A percentile compares a stretch with the other conserved stretches of the same genome.
These are phyloP conservation scores for Vanderwaltozyma tropicalis DNA, from an alignment of 805 yeast species.

Conservation along the genomic window DNA sequence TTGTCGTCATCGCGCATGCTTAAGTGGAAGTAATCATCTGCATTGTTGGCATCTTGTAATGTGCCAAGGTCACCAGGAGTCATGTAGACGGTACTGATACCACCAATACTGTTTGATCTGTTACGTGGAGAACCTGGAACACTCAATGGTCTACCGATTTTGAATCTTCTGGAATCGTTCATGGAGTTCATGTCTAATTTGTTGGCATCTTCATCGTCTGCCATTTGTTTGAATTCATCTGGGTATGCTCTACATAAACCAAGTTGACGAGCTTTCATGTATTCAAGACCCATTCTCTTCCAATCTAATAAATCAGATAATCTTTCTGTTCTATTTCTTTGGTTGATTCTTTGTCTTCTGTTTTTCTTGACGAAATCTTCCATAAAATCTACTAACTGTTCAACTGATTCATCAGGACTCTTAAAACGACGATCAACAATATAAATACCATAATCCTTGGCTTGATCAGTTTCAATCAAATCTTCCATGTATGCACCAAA, in stretches of 20 bases:
- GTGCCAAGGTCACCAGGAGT: conserved; percentile 97
- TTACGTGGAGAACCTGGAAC: conserved; percentile 88
- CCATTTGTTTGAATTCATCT: conserved; percentile 44
- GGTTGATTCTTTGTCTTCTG: conserved; percentile 94
- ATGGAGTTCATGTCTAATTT: conserved; percentile 22
- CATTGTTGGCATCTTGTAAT: conserved; percentile 76
- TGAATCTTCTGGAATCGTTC: conserved; percentile 38
- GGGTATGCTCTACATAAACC: conserved; percentile 93
- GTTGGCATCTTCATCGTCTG: conserved; percentile 13
- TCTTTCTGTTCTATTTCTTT: conserved; percentile 93
- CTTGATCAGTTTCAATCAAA: conserved; percentile 66
- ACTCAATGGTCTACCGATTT: conserved; percentile 81
- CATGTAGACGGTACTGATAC: conserved; percentile 49
- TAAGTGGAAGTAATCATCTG: conserved; percentile 62
- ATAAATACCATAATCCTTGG: conserved; percentile 93
- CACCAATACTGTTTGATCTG: conserved; percentile 11
- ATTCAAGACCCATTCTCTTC: conserved; percentile 97
- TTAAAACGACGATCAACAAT: conserved; percentile 91
- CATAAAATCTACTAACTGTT: conserved; percentile 84
- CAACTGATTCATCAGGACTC: conserved; percentile 84
- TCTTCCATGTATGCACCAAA: conserved; percentile 99
- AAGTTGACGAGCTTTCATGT: conserved; percentile 89
- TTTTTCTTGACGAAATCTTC: conserved; percentile 79
- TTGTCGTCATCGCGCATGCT: conserved; percentile 24
- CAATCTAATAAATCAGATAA: conserved; percentile 87